A percentile compares a stretch with the other conserved stretches of the same genome.
Conservation (phyloP, 2,329 filamentous ascomycete species). For the Massarina eburnea region DNA sequence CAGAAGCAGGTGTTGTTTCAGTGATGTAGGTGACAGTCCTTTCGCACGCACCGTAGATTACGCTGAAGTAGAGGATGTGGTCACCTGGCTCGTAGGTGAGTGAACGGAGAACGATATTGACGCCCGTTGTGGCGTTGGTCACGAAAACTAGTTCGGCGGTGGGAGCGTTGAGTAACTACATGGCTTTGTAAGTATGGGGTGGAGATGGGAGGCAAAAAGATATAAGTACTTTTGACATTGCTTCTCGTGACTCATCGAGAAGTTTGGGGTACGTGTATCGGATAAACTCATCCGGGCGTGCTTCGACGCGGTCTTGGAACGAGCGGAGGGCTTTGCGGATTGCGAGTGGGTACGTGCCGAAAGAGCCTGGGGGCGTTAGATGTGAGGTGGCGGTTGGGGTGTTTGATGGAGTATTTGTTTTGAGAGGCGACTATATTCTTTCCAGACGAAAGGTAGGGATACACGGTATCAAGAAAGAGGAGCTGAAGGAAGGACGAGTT, state of each 20-base stretch:
- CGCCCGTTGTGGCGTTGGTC: constrained; percentile 74
- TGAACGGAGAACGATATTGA: constrained; percentile 80
- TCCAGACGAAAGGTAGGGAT: neutral
- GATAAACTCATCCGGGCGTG: constrained; percentile 73
- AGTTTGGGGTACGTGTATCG: constrained; percentile 65
- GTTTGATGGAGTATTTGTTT: neutral
- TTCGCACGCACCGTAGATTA: constrained; percentile 76
- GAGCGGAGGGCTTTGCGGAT: constrained; percentile 62
- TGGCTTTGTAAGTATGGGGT: neutral
- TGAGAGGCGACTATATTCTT: neutral
- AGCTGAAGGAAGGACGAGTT: too few species aligned
- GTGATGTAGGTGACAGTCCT: constrained; percentile 71
- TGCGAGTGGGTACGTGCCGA: constrained; percentile 69
- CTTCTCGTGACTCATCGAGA: constrained; percentile 65
- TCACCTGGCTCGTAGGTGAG: constrained; percentile 70
- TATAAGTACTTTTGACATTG: constrained; percentile 48
- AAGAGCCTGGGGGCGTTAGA: constrained; percentile 60
- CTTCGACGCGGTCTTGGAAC: constrained; percentile 70
- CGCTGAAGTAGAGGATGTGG: constrained; percentile 76
- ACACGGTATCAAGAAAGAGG: neutral
- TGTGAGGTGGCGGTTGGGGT: neutral
- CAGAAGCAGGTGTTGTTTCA: constrained; percentile 62
- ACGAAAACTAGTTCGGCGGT: constrained; percentile 72
- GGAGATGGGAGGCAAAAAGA: neutral
- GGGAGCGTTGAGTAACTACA: constrained; percentile 63